Conservation (phyloP, 2,329 filamentous ascomycete species). For the Ophiostoma montium region DNA sequence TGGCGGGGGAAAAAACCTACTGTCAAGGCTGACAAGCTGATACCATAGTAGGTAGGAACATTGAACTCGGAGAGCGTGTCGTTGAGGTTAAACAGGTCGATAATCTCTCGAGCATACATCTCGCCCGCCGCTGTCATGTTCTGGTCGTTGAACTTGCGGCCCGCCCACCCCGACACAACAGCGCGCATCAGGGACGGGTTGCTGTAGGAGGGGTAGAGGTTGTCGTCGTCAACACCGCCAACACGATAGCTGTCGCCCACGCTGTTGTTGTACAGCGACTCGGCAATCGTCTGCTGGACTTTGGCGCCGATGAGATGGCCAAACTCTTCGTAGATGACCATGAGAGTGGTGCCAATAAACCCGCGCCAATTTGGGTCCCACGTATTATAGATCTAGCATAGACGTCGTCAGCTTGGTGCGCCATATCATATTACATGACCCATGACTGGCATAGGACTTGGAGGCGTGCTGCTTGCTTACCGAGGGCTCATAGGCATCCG, state of each 20-base stretch:
- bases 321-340: constrained; percentile 46
- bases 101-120: constrained; percentile 37
- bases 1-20: background rate
- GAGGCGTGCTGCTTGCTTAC: no score
- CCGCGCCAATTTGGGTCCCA: constrained; percentile 54
- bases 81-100: constrained; percentile 40
- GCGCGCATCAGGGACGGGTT: constrained; percentile 42
- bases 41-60: constrained; percentile 47
- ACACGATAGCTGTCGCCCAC: constrained; percentile 48
- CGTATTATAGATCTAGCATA: constrained; percentile 32
- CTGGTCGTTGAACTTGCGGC: constrained; percentile 33
- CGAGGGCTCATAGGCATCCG: constrained; percentile 25
- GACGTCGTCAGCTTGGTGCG: background rate
- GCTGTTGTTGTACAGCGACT: constrained; percentile 39
- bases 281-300: constrained; percentile 30
- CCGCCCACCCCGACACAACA: constrained; percentile 44
- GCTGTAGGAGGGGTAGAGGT: constrained; percentile 38
- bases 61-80: constrained; percentile 50
- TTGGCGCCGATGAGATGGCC: constrained; percentile 26
- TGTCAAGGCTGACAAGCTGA: constrained; percentile 43
- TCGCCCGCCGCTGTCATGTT: constrained; percentile 48
- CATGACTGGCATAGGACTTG: background rate
- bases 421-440: background rate
- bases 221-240: constrained; percentile 44
- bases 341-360: constrained; percentile 44